Evolutionary conservation across 306 rosid species (phyloP).

Genomic region (Cucurbita argyrosperma): DNA sequence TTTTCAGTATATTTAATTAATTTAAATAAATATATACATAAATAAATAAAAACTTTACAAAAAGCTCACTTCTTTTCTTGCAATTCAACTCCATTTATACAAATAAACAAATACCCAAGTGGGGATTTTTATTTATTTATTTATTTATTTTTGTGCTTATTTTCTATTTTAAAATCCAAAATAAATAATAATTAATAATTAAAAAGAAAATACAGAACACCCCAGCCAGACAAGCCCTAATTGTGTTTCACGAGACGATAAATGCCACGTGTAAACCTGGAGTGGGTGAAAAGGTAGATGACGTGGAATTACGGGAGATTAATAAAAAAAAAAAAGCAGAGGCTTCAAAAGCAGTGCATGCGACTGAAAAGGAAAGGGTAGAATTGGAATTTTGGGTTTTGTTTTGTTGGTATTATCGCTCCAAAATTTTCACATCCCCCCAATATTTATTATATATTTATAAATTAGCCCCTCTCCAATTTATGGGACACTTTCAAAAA

Average conservation of each 20-base stretch:
- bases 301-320: not conserved
- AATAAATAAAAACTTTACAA: not conserved
- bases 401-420: not conserved
- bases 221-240: not conserved
- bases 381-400: not conserved
- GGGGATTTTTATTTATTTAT: not conserved
- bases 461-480: not conserved
- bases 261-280: not conserved
- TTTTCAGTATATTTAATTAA: not conserved
- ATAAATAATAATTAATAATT: not conserved
- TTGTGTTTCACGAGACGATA: not conserved
- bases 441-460: not conserved
- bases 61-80: constrained; percentile 1
- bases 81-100: not conserved
- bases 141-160: not conserved
- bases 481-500: not conserved
- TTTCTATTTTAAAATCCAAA: not conserved
- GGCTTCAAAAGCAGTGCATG: constrained; percentile 1
- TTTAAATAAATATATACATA: too few species aligned
- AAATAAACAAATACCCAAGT: not conserved
- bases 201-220: not conserved
- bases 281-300: not conserved
- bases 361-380: not conserved
- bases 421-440: not conserved
- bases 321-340: not conserved